Evolutionary conservation across 169 alveolate genomes (phyloP).

Genomic region (Plasmodium coatneyi): DNA sequence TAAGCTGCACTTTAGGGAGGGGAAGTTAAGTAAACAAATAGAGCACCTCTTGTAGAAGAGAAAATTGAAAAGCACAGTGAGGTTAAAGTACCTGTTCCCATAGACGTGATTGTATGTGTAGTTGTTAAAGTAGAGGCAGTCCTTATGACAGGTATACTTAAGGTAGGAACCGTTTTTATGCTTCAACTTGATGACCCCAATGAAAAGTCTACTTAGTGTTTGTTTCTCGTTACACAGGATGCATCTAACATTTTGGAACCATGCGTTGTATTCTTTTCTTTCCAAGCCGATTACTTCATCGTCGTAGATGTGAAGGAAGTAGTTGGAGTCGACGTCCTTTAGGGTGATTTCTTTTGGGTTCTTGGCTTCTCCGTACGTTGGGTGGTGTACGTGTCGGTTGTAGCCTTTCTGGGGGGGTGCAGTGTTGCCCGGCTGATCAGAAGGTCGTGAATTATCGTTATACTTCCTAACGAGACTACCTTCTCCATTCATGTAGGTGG

Average conservation of each 20-base stretch:
- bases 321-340: conserved; percentile 2
- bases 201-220: conserved; percentile 31
- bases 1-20: conserved; percentile 61
- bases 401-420: neutral
- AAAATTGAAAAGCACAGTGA: conserved; percentile 36
- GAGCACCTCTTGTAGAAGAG: conserved; percentile 51
- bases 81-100: conserved; percentile 68
- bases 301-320: conserved; percentile 28
- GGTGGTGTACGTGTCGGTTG: neutral
- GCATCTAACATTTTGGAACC: conserved; percentile 27
- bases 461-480: neutral
- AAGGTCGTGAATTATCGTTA: neutral
- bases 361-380: neutral
- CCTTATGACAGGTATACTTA: conserved; percentile 66
- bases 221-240: conserved; percentile 64
- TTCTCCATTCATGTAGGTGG: neutral
- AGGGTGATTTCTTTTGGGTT: conserved; percentile 17
- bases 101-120: conserved; percentile 44
- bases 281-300: conserved; percentile 55
- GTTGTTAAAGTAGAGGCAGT: conserved; percentile 37
- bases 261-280: conserved; percentile 36
- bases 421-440: neutral
- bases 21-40: conserved; percentile 36
- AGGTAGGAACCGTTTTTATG: conserved; percentile 37
- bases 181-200: conserved; percentile 35